These are phyloP conservation scores for Pythium phragmiticola DNA, from an alignment of 352 stramenopile species.

Conservation along the genomic window DNA sequence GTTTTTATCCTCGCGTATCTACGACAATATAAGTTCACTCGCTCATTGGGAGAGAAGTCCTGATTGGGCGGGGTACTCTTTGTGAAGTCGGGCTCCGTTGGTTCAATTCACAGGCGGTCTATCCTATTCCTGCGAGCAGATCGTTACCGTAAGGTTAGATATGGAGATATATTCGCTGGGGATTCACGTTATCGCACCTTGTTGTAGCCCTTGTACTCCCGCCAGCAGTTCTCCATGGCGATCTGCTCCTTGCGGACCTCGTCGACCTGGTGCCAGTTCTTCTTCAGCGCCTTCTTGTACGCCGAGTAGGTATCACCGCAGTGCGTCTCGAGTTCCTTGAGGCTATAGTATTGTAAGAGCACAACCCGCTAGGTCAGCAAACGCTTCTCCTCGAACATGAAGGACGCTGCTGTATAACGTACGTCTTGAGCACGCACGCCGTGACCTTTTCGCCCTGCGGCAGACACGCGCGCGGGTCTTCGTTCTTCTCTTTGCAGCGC, in stretches of 20 bases:
- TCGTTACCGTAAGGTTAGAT: background rate
- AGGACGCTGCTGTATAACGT: conserved; percentile 26
- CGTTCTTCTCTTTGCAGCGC: conserved; percentile 83
- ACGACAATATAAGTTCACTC: conserved; percentile 32
- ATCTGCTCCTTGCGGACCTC: conserved; percentile 83
- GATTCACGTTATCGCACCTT: conserved; percentile 24
- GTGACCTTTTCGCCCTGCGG: conserved; percentile 87
- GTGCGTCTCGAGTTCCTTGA: conserved; percentile 76
- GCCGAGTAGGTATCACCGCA: conserved; percentile 84
- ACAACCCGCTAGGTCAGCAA: background rate
- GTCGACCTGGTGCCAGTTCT: conserved; percentile 88
- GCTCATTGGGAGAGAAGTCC: conserved; percentile 2
- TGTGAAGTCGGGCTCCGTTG: conserved; percentile 14
- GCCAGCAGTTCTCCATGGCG: conserved; percentile 84
- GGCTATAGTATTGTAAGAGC: conserved; percentile 28
- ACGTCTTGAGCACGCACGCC: conserved; percentile 84
- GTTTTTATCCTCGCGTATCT: conserved; percentile 18
- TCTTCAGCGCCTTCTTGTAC: conserved; percentile 88
- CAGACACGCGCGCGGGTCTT: conserved; percentile 79
- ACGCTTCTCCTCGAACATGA: background rate
- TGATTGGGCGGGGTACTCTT: conserved; percentile 3
- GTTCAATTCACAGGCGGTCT: conserved; percentile 27
- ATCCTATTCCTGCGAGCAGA: conserved; percentile 24
- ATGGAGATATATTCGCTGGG: too few species aligned
- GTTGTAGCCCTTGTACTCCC: conserved; percentile 70